Conservation (phyloP, 2,329 filamentous ascomycete species). For the Aspergillus vadensis region DNA sequence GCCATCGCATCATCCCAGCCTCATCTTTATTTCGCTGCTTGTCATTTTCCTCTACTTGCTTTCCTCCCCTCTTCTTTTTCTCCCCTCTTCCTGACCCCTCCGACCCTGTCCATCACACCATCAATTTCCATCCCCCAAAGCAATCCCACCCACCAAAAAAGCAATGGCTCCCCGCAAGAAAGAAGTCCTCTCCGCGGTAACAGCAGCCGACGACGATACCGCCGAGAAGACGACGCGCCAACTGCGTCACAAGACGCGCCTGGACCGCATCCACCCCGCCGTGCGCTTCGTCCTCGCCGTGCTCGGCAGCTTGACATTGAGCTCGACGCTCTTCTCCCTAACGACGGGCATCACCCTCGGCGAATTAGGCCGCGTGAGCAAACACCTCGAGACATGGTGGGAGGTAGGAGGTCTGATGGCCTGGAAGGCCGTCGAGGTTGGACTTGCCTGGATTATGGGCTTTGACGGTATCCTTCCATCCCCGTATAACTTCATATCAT, state of each 20-base stretch:
- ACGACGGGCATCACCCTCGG: constrained; percentile 61
- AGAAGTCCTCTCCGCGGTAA: constrained; percentile 18
- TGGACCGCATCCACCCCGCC: constrained; percentile 33
- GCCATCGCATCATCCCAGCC: constrained; percentile 13
- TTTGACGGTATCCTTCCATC: constrained; percentile 59
- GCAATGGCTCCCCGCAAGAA: constrained; percentile 29
- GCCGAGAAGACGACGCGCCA: constrained; percentile 8
- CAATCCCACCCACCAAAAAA: not conserved
- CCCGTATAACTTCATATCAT: not conserved
- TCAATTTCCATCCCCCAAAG: not conserved
- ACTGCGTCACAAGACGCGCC: constrained; percentile 18
- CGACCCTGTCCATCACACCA: not conserved
- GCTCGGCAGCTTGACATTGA: constrained; percentile 62
- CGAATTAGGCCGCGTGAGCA: constrained; percentile 69
- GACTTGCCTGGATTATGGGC: constrained; percentile 70
- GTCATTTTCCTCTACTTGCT: not conserved
- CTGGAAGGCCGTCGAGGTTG: constrained; percentile 66
- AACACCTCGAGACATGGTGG: constrained; percentile 62
- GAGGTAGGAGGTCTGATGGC: constrained; percentile 60
- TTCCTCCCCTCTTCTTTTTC: not conserved
- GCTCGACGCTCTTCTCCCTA: constrained; percentile 65
- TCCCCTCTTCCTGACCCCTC: constrained; percentile 1
- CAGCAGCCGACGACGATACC: constrained; percentile 15
- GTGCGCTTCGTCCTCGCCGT: constrained; percentile 51
- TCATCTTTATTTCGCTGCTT: constrained; percentile 4